These are phyloP conservation scores for Fonsecaea erecta DNA, from an alignment of 2,329 filamentous ascomycete genomes.

Conservation along the genomic window DNA sequence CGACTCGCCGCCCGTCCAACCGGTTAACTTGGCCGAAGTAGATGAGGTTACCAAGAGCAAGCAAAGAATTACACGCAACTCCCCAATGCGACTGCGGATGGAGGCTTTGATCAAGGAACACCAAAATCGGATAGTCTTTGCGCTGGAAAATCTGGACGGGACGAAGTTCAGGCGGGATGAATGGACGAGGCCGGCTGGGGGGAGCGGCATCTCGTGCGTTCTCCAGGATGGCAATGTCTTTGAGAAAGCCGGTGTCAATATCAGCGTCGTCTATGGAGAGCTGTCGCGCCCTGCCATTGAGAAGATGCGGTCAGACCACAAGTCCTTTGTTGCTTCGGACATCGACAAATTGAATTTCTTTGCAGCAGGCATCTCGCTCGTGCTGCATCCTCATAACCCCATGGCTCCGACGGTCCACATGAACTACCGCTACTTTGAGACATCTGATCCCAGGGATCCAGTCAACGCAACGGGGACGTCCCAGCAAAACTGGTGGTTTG, in stretches of 20 bases:
- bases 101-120: slow-evolving; percentile 94
- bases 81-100: slow-evolving; percentile 97
- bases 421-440: slow-evolving; percentile 99
- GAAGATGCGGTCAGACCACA: slow-evolving; percentile 94
- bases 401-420: slow-evolving; percentile 97
- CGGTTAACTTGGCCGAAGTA: slow-evolving; percentile 74
- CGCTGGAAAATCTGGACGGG: slow-evolving; percentile 82
- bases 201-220: slow-evolving; percentile 91
- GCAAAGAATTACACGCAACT: slow-evolving; percentile 72
- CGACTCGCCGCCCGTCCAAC: slow-evolving; percentile 38
- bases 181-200: slow-evolving; percentile 85
- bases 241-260: slow-evolving; percentile 95
- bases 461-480: slow-evolving; percentile 56
- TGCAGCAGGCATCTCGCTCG: slow-evolving; percentile 88
- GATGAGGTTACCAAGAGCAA: slow-evolving; percentile 82
- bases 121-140: slow-evolving; percentile 83
- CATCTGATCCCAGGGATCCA: slow-evolving; percentile 79
- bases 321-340: slow-evolving; percentile 75
- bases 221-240: slow-evolving; percentile 96
- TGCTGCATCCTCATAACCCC: slow-evolving; percentile 90
- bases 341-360: slow-evolving; percentile 92
- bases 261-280: slow-evolving; percentile 90
- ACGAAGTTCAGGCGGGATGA: slow-evolving; percentile 80
- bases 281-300: slow-evolving; percentile 84
- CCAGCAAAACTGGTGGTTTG: slow-evolving; percentile 90